Evolutionary conservation across 129 eudicot genomes (phyloP).

Genomic region (Chrysanthemum seticuspe): DNA sequence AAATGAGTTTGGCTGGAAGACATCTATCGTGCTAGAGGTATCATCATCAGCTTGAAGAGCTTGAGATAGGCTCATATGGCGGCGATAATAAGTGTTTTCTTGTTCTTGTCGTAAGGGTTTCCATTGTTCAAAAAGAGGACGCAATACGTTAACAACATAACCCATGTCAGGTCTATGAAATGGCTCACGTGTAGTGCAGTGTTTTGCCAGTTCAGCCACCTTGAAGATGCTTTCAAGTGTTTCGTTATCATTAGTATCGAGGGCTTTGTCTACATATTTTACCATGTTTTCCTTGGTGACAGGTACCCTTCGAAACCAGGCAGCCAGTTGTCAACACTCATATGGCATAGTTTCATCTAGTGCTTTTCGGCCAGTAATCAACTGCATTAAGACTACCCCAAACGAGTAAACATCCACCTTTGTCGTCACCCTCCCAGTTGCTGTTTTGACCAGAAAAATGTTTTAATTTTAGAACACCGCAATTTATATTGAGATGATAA

Average conservation of each 20-base stretch:
- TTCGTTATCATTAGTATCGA: constrained; percentile 38
- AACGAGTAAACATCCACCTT: constrained; percentile 48
- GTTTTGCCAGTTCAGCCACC: constrained; percentile 52
- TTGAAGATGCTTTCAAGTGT: constrained; percentile 36
- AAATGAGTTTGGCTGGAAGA: constrained; percentile 41
- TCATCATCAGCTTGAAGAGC: constrained; percentile 64
- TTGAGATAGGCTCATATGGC: constrained; percentile 57
- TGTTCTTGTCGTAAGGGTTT: constrained; percentile 32
- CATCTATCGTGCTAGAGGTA: constrained; percentile 44
- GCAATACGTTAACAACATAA: constrained; percentile 31
- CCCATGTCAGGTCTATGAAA: constrained; percentile 47
- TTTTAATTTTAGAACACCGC: no score
- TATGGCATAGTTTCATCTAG: constrained; percentile 30
- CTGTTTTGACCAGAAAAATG: constrained; percentile 15
- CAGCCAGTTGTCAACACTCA: constrained; percentile 32
- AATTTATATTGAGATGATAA: not conserved
- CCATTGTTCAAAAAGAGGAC: constrained; percentile 42
- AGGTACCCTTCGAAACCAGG: constrained; percentile 42
- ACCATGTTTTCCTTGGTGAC: constrained; percentile 32
- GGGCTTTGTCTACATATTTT: constrained; percentile 26
- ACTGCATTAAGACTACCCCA: constrained; percentile 49
- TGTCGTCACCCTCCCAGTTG: constrained; percentile 45
- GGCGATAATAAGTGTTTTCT: constrained; percentile 48
- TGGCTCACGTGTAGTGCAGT: constrained; percentile 42
- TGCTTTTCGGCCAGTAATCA: constrained; percentile 41